A percentile compares a stretch with the other conserved stretches of the same genome.
Conservation (phyloP, 192 early-diverging fungal species). For the Kickxella alabastrina region DNA sequence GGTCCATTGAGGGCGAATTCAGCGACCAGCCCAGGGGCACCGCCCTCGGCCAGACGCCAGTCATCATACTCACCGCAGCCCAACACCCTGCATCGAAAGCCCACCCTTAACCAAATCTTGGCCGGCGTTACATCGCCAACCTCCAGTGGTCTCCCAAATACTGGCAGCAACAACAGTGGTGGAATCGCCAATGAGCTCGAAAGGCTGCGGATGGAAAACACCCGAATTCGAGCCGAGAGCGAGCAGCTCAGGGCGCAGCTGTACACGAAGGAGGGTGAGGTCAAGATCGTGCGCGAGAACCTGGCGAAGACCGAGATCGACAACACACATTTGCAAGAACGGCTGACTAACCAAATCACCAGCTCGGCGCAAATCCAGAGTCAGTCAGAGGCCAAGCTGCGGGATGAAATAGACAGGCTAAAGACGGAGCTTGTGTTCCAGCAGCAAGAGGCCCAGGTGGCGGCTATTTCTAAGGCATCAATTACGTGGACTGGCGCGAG, state of each 20-base stretch:
- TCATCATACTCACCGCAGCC: constrained; percentile 1
- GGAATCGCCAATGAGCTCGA: constrained; percentile 18
- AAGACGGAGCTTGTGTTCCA: constrained; percentile 37
- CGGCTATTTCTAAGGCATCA: constrained; percentile 9
- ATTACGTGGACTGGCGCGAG: not conserved
- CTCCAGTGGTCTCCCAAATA: too few species aligned
- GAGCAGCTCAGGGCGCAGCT: constrained; percentile 33
- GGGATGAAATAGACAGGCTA: constrained; percentile 37
- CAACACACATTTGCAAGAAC: constrained; percentile 48
- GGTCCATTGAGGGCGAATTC: not conserved
- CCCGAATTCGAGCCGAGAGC: constrained; percentile 14
- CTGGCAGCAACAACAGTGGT: too few species aligned
- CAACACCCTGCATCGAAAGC: not conserved
- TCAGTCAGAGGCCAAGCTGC: constrained; percentile 10
- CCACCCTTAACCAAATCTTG: not conserved
- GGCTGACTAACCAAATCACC: constrained; percentile 31
- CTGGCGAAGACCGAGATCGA: constrained; percentile 47
- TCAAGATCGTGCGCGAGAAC: constrained; percentile 45
- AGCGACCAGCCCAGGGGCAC: not conserved
- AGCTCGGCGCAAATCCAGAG: constrained; percentile 1
- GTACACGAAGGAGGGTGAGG: constrained; percentile 48
- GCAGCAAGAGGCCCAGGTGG: constrained; percentile 32
- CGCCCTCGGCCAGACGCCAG: constrained; percentile 1
- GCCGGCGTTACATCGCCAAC: too few species aligned
- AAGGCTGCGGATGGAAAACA: constrained; percentile 29